Base-by-base conservation (phyloP, 345 rosid genomes). In the Lumnitzera racemosa region DNA sequence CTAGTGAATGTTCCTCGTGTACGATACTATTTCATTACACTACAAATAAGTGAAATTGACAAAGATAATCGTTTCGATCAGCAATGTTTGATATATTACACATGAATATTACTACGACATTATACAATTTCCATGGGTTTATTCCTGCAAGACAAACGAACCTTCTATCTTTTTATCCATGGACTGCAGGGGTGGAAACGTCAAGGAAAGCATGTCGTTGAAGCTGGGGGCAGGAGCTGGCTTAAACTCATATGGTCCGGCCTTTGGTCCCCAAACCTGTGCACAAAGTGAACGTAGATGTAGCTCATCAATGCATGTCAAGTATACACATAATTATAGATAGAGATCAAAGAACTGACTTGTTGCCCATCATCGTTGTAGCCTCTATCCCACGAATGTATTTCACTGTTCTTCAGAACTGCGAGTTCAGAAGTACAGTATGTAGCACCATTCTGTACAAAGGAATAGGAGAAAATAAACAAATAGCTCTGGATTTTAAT, bases 231-330 rank as follows among this genome's bases (percentile, higher is more conserved):
- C 49, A 14, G 91, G 86, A 6, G 84, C 90, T 1, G 88, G 85
- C 68, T 89, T 92, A 80, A 89, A 89, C 66, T 91, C 95, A 14
- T 84, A 89, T 0, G 96, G 91, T 46, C 91, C 85, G 61, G 63
- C 75, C 74, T 80, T 87, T 46, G 78, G 92, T 50, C 91, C 96
- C 96, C 94, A 92, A 27, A 87, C 96, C 98, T 89, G 71, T n/a
- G 51, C 70, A 29, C 24, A 56, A 56, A 57, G 59, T 53, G 46
- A 53, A 51, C 27, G 3, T 36, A 36, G 11, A 36, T 36, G 43
- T 9, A 36, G 43, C 10, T 36, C 43, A 36, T 36, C 43, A 9
- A 2, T 36, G 43, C 43, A 36, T 4, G 5, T 36, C 43, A 36
- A 9, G 43, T 36, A 36, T 5, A 36, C 9, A 36, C 43, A 36